A percentile compares a stretch with the other conserved stretches of the same genome.
phyloP scores from a whole-genome alignment of 495 filamentous ascomycete genomes.

The Talaromyces adpressus region DNA sequence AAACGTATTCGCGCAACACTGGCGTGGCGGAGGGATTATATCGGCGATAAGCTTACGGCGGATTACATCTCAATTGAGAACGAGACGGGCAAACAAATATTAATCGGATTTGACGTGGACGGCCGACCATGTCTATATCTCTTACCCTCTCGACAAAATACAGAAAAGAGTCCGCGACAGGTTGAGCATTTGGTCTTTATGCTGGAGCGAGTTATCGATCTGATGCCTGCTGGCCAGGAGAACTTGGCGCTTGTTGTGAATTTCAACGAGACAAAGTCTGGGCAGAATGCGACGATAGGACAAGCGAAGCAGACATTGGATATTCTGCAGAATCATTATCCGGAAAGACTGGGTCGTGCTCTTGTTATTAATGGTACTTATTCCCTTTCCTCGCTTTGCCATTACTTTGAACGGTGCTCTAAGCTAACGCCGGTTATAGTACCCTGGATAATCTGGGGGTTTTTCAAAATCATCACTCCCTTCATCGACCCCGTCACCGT shows the following conservation, averaged over 20 bases:
- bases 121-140: constrained; percentile 83
- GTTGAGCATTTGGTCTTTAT: constrained; percentile 92
- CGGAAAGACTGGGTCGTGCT: constrained; percentile 83
- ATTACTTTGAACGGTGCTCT: constrained; percentile 5
- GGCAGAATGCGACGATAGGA: constrained; percentile 66
- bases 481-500: constrained; percentile 92
- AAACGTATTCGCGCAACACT: constrained; percentile 73
- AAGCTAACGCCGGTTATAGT: constrained; percentile 40
- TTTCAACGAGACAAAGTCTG: constrained; percentile 71
- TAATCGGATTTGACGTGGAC: constrained; percentile 80
- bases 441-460: constrained; percentile 78
- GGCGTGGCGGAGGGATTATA: constrained; percentile 85
- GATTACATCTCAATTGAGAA: constrained; percentile 88
- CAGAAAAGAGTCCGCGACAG: constrained; percentile 78
- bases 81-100: constrained; percentile 89
- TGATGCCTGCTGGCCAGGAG: constrained; percentile 82
- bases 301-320: constrained; percentile 72
- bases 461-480: constrained; percentile 91
- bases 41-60: constrained; percentile 61
- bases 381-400: constrained; percentile 6
- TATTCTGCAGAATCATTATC: constrained; percentile 92
- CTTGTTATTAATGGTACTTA: constrained; percentile 78
- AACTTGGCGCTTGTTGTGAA: constrained; percentile 79
- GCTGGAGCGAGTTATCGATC: constrained; percentile 81
- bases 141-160: constrained; percentile 85